Base-by-base conservation (phyloP, 2,329 filamentous ascomycete species). In the Colletotrichum filicis region DNA sequence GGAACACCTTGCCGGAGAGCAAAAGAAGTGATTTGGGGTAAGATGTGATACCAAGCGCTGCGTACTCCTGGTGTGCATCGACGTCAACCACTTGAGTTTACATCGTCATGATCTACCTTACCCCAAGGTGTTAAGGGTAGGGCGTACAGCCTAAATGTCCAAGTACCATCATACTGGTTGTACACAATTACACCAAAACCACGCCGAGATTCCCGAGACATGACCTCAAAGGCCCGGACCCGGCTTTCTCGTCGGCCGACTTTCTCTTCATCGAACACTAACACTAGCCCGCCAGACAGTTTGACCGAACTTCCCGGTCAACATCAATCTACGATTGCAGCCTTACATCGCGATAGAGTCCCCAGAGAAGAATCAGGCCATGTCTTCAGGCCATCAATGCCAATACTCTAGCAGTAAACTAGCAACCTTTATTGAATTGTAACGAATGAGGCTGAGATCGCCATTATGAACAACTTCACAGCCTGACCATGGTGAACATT, bases 91-190 rank as follows among this genome's bases (percentile, higher is more conserved):
- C 14, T 3, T 35, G 12, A 9, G 32, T 55, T 42, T 58, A 16
- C 65, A 68, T 68, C 69, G 35, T 71, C 57, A 63, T 72, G 30
- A 58, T 61, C 28, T 57, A 49, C 37, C 37, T 42, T 5, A 42
- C 16, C 42, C 42, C 19, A 49, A 49, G 42, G 42, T n/a, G 19
- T 6, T n/a, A n/a, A n/a, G 42, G 42, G 42, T 49, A 53, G 24
- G 35, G 22, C 24, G 32, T 7, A 5, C 11, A 52, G 35, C 12
- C 26, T 52, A 6, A 5, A n/a, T 9, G 24, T 5, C 28, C 14
- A 42, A 42, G 37, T 16, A 19, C 5, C 32, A 12, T 35, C 32
- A 35, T 5, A 5, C 32, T 35, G 11, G 32, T 35, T 35, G 32
- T 35, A 35, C 12, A 28, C 46, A 26, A 12, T 12, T 7, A 14